phyloP scores from a whole-genome alignment of 2,329 filamentous ascomycete species.

The Lachnellula arida region DNA sequence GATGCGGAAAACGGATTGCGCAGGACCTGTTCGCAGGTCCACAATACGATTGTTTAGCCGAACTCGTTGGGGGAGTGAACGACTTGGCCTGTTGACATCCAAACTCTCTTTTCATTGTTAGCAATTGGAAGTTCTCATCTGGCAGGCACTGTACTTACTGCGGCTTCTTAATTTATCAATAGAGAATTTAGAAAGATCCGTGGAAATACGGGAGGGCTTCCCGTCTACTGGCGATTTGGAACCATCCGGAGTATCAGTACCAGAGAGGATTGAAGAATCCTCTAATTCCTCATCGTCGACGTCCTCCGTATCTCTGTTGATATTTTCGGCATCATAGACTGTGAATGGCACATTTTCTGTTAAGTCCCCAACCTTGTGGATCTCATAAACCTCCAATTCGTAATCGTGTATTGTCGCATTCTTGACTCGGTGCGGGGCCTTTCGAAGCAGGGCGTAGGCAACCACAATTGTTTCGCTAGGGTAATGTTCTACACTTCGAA shows the following conservation, averaged over 20 bases:
- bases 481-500: constrained; percentile 83
- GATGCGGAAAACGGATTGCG: constrained; percentile 83
- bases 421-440: constrained; percentile 68
- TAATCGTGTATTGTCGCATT: constrained; percentile 71
- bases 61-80: constrained; percentile 39
- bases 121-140: background rate
- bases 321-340: constrained; percentile 64
- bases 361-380: constrained; percentile 58
- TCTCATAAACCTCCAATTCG: constrained; percentile 65
- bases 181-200: constrained; percentile 9
- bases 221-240: background rate
- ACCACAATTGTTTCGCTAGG: constrained; percentile 74
- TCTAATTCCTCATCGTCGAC: constrained; percentile 45
- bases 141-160: constrained; percentile 12
- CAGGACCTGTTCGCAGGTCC: constrained; percentile 78
- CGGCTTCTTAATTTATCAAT: constrained; percentile 9
- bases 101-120: constrained; percentile 20
- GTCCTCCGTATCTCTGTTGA: constrained; percentile 50
- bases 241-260: constrained; percentile 3
- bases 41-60: constrained; percentile 76
- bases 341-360: constrained; percentile 63
- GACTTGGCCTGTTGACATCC: constrained; percentile 20
- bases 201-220: constrained; percentile 5
- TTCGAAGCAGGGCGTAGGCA: constrained; percentile 68
- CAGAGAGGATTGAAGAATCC: constrained; percentile 8